Evolutionary conservation across 805 yeast genomes (phyloP).

Genomic region (Yarrowia sp.): DNA sequence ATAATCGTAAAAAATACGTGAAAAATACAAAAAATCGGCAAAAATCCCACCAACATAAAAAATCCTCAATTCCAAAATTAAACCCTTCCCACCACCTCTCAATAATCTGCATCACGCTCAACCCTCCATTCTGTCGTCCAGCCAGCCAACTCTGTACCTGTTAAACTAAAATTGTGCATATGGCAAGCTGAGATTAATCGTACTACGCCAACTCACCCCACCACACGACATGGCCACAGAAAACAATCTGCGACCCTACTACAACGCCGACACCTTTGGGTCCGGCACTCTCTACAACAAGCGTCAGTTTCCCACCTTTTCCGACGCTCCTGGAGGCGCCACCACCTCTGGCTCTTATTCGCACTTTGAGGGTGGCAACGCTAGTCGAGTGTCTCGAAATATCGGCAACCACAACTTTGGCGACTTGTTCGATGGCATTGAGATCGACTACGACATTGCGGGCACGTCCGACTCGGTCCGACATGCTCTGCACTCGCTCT

Average conservation of each 20-base stretch:
- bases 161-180: constrained; percentile 12
- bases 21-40: background rate
- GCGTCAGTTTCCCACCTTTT: constrained; percentile 32
- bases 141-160: background rate
- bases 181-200: constrained; percentile 17
- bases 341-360: constrained; percentile 29
- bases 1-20: background rate
- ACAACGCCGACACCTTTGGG: constrained; percentile 64
- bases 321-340: constrained; percentile 14
- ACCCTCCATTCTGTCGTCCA: background rate
- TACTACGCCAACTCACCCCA: constrained; percentile 1
- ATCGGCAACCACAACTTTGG: constrained; percentile 27
- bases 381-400: constrained; percentile 18
- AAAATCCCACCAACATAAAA: background rate
- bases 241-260: constrained; percentile 57
- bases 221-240: constrained; percentile 3
- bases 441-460: constrained; percentile 30
- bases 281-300: constrained; percentile 37
- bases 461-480: constrained; percentile 28
- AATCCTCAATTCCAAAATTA: background rate
- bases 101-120: background rate
- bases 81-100: background rate
- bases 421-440: constrained; percentile 34
- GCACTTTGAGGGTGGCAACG: constrained; percentile 27
- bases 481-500: constrained; percentile 50